Conservation (phyloP, 441 rosid genomes). For the Dalechampia spathulata region DNA sequence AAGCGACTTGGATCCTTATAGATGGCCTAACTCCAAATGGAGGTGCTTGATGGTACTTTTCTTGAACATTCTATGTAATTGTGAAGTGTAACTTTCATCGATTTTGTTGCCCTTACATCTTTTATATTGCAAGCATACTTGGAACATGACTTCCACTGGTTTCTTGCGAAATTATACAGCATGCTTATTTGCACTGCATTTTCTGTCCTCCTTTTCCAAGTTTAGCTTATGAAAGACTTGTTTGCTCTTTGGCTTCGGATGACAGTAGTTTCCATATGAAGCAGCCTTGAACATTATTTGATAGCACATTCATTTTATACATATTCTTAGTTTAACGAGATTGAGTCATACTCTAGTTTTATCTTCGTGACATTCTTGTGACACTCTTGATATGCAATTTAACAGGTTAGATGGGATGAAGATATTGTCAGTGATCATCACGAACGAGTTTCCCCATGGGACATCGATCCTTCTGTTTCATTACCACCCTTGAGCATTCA, state of each 20-base stretch:
- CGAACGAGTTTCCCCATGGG: slow-evolving; percentile 91
- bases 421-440: slow-evolving; percentile 44
- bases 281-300: no score
- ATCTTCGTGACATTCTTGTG: background rate
- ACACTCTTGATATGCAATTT: slow-evolving; percentile 6
- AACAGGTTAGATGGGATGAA: slow-evolving; percentile 89
- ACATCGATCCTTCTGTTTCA: slow-evolving; percentile 75
- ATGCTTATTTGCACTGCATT: background rate
- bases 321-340: background rate
- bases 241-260: no score
- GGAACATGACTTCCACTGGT: background rate
- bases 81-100: no score
- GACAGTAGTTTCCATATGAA: no score
- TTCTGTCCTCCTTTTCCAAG: no score
- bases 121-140: background rate
- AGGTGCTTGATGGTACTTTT: slow-evolving; percentile 70
- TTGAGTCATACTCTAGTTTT: background rate
- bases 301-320: no score
- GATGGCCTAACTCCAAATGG: slow-evolving; percentile 97
- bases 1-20: slow-evolving; percentile 65
- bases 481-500: slow-evolving; percentile 69
- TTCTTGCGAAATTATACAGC: background rate
- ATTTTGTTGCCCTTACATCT: background rate
- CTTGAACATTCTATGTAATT: background rate
- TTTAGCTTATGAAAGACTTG: no score